phyloP scores from a whole-genome alignment of 2,329 filamentous ascomycete genomes.

The Ceratocystis papillata region DNA sequence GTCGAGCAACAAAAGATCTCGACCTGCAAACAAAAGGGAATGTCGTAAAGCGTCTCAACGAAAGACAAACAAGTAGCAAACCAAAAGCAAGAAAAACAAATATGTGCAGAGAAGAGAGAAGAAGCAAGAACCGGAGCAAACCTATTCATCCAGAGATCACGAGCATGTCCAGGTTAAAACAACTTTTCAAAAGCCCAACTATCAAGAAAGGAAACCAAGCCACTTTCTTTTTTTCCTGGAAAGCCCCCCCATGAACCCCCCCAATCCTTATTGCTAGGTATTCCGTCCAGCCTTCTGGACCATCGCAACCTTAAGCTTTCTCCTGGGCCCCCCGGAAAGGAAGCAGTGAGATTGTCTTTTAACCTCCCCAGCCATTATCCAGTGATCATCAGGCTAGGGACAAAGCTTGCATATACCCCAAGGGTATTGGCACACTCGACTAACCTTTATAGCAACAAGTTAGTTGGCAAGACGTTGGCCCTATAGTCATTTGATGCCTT shows the following conservation, averaged over 20 bases:
- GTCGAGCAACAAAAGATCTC: constrained; percentile 20
- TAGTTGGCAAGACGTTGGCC: too few relatives aligned
- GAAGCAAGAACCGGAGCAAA: background rate
- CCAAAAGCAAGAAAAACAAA: background rate
- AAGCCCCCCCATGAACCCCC: background rate
- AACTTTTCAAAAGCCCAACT: background rate
- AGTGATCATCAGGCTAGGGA: constrained; percentile 5
- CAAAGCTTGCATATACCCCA: background rate
- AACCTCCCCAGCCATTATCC: background rate
- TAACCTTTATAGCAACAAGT: too few relatives aligned
- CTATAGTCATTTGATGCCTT: too few relatives aligned
- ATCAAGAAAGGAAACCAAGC: constrained; percentile 12
- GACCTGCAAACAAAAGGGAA: constrained; percentile 10
- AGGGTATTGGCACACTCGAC: background rate
- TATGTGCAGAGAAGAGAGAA: background rate
- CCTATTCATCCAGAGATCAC: background rate
- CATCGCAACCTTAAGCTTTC: background rate
- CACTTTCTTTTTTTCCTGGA: background rate
- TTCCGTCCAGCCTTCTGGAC: background rate
- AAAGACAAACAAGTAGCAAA: background rate
- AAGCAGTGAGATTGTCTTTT: background rate
- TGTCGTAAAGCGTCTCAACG: constrained; percentile 5
- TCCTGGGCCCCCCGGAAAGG: background rate
- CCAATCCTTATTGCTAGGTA: background rate
- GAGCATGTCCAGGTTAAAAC: background rate